Evolutionary conservation across 2,329 filamentous ascomycete species (phyloP).

Genomic region (Periconia sp.): DNA sequence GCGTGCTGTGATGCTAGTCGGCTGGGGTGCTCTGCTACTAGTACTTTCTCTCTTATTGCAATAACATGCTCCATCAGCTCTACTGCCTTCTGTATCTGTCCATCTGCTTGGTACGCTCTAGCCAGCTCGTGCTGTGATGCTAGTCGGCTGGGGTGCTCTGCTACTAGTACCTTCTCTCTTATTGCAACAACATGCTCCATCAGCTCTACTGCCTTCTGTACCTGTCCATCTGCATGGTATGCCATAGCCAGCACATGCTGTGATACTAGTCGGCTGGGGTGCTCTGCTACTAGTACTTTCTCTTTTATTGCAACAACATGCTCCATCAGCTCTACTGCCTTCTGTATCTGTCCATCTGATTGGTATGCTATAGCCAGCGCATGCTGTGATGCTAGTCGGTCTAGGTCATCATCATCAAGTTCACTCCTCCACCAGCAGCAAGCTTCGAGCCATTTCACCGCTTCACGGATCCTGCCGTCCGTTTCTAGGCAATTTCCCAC

Average conservation of each 20-base stretch:
- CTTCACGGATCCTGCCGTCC: slow-evolving; percentile 13
- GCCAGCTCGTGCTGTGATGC: not conserved
- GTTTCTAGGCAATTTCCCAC: slow-evolving; percentile 14
- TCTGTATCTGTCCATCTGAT: slow-evolving; percentile 10
- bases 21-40: not conserved
- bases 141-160: slow-evolving; percentile 1
- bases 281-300: not conserved
- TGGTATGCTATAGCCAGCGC: slow-evolving; percentile 11
- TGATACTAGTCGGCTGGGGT: slow-evolving; percentile 6
- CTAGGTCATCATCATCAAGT: slow-evolving; percentile 1
- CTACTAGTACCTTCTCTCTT: not conserved
- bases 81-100: too few relatives aligned
- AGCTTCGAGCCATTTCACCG: slow-evolving; percentile 16
- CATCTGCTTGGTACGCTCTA: not conserved
- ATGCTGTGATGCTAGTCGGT: slow-evolving; percentile 9
- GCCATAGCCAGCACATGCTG: slow-evolving; percentile 13
- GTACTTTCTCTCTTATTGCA: not conserved
- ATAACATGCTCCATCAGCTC: too few relatives aligned
- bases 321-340: slow-evolving; percentile 4
- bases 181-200: not conserved
- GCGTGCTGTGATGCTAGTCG: not conserved
- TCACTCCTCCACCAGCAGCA: slow-evolving; percentile 6
- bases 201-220: slow-evolving; percentile 8
- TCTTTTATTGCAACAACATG: slow-evolving; percentile 7
- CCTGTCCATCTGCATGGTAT: not conserved